A percentile compares a stretch with the other conserved stretches of the same genome.
Conservation (phyloP, 1,284 basidiomycete species). For the Grifola frondosa region DNA sequence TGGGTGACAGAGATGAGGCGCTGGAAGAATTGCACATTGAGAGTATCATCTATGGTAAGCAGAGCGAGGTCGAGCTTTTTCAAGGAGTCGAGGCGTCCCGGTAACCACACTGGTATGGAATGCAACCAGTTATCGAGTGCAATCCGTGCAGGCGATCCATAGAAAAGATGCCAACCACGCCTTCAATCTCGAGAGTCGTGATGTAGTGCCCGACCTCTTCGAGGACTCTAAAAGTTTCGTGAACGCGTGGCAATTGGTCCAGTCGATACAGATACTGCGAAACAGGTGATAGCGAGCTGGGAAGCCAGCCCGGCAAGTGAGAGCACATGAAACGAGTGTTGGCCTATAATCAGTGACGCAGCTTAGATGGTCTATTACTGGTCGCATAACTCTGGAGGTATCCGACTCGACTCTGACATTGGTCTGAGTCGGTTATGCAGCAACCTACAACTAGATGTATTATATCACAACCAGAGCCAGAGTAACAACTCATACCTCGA, state of each 20-base stretch:
- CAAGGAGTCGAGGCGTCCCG: conserved; percentile 11
- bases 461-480: too few relatives aligned
- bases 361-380: conserved; percentile 12
- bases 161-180: conserved; percentile 20
- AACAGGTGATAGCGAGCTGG: conserved; percentile 15
- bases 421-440: too few relatives aligned
- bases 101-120: conserved; percentile 12
- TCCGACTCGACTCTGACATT: too few relatives aligned
- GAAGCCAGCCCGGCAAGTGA: conserved; percentile 9
- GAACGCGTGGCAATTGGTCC: conserved; percentile 18
- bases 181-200: conserved; percentile 17
- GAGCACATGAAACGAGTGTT: conserved; percentile 12
- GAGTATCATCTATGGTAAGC: conserved; percentile 14
- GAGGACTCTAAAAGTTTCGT: conserved; percentile 12
- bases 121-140: conserved; percentile 19
- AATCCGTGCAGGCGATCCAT: conserved; percentile 20
- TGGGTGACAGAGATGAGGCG: conserved; percentile 10
- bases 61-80: conserved; percentile 19
- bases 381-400: conserved; percentile 17
- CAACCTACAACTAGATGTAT: too few relatives aligned
- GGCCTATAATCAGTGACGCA: conserved; percentile 11
- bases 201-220: conserved; percentile 9
- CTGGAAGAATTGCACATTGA: conserved; percentile 14
- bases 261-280: conserved; percentile 19
- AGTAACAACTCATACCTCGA: too few relatives aligned